Evolutionary conservation across 306 rosid genomes (phyloP), one percentile per base, ranked within the genome.

Genomic region (Pachyrhizus erosus): DNA sequence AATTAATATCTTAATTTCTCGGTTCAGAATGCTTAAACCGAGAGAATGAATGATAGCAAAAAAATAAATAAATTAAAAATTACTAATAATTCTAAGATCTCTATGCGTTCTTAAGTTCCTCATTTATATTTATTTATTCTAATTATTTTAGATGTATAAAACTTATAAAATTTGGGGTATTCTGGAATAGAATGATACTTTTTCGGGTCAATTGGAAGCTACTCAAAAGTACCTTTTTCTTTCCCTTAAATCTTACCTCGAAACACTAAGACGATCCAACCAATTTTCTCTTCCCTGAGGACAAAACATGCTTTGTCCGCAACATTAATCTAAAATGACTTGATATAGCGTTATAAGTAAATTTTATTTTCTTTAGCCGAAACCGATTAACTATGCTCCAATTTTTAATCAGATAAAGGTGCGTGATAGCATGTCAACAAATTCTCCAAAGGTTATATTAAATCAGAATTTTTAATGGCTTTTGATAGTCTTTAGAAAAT

Each of bases 401-500:
- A 18, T 20, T 57, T 57, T n/a, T 34, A 34, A 49, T 33, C 29
- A 18, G 40, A 49, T 18, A 10, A 77, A 52, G 73, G 10, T 54
- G 15, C 40, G 74, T 40, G 15, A 70, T 57, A 51, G n/a, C 61
- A 42, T 51, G 67, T 40, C 75, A 71, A 18, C 60, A 79, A 39
- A 39, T 48, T 52, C 20, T 61, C 24, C 21, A 70, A 2, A 74
- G 51, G 15, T 54, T 72, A 54, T n/a, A 0, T 23, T 34, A 40
- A 54, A 74, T 18, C 2, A 2, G 27, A 21, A 34, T 34, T 45
- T 45, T 26, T 7, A 69, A 68, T 70, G 58, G 51, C 61, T 70
- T 75, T 80, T 80, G 77, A 52, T 58, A 20, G 79, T 73, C 74
- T 42, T 26, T 21, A 31, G 29, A 23, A 39, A 34, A 58, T 6